Percentiles rank a stretch among this genome's conserved stretches.
These are phyloP conservation scores for Ogataea neopini DNA, from an alignment of 805 yeast genomes.

Conservation along the genomic window DNA sequence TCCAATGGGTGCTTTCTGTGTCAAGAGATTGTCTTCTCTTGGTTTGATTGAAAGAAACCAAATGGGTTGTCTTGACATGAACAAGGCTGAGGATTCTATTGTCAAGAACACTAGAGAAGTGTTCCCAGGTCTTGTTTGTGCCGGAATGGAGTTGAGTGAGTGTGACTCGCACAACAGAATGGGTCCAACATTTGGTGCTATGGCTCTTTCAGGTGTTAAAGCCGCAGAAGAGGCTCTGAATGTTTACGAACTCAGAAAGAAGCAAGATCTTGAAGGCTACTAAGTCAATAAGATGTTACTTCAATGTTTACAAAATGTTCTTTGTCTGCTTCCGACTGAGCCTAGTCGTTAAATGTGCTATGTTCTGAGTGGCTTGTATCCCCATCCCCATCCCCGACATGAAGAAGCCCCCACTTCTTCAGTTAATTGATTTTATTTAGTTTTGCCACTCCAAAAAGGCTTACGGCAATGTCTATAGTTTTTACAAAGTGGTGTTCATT, in stretches of 20 bases:
- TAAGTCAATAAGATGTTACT: constrained; percentile 3
- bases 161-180: constrained; percentile 77
- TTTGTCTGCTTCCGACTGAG: constrained; percentile 22
- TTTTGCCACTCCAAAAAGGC: constrained; percentile 1
- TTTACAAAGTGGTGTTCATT: background rate
- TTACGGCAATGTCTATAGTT: background rate
- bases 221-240: constrained; percentile 58
- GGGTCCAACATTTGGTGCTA: constrained; percentile 86
- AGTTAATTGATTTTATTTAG: background rate
- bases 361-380: background rate
- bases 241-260: constrained; percentile 32
- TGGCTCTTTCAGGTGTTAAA: constrained; percentile 76
- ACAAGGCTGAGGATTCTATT: constrained; percentile 72
- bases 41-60: constrained; percentile 52
- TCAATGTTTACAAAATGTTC: constrained; percentile 16
- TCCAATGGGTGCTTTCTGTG: constrained; percentile 79
- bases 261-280: constrained; percentile 26
- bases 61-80: constrained; percentile 81
- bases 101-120: constrained; percentile 69
- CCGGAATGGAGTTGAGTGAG: constrained; percentile 81
- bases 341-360: background rate
- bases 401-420: constrained; percentile 3
- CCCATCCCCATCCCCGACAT: constrained; percentile 1
- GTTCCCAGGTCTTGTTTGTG: constrained; percentile 61
- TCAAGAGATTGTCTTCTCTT: constrained; percentile 61